Conservation (phyloP, 805 yeast species). For the Candida nemodendra region DNA sequence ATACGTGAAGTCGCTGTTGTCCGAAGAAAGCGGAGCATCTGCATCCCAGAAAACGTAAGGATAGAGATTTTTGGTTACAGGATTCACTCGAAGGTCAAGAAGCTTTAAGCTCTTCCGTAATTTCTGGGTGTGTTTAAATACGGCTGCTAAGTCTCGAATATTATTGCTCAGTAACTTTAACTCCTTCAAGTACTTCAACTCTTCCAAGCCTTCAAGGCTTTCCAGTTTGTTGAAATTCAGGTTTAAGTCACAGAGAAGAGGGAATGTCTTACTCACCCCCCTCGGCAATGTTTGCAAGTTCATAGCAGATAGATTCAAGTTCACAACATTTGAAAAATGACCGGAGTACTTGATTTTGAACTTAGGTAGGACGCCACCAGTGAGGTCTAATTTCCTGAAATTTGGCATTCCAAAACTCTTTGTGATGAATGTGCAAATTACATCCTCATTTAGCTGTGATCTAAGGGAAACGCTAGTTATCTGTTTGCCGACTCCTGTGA, state of each 20-base stretch:
- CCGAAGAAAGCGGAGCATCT: slow-evolving; percentile 20
- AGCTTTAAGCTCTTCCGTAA: slow-evolving; percentile 34
- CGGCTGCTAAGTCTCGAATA: slow-evolving; percentile 33
- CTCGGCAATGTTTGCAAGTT: slow-evolving; percentile 39
- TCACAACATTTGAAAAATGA: slow-evolving; percentile 35
- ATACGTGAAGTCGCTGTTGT: slow-evolving; percentile 5
- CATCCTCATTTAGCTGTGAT: slow-evolving; percentile 29
- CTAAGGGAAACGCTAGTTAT: slow-evolving; percentile 45
- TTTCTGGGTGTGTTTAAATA: slow-evolving; percentile 33
- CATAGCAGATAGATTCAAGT: slow-evolving; percentile 47
- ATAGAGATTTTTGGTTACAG: slow-evolving; percentile 45
- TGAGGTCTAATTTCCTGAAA: slow-evolving; percentile 36
- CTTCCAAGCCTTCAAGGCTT: slow-evolving; percentile 35
- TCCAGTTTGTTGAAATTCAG: slow-evolving; percentile 47
- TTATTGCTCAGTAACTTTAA: slow-evolving; percentile 47
- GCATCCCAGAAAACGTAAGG: slow-evolving; percentile 53
- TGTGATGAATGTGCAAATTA: slow-evolving; percentile 22
- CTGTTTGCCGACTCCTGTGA: slow-evolving; percentile 32
- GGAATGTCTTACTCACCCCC: slow-evolving; percentile 39
- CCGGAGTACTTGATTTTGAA: neutral
- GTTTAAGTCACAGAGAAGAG: slow-evolving; percentile 46
- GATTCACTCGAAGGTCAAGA: slow-evolving; percentile 50
- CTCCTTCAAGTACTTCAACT: slow-evolving; percentile 36
- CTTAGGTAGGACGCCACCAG: slow-evolving; percentile 24
- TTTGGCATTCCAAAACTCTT: slow-evolving; percentile 20